phyloP scores from a whole-genome alignment of 2,329 filamentous ascomycete species.

The Talaromyces amestolkiae region DNA sequence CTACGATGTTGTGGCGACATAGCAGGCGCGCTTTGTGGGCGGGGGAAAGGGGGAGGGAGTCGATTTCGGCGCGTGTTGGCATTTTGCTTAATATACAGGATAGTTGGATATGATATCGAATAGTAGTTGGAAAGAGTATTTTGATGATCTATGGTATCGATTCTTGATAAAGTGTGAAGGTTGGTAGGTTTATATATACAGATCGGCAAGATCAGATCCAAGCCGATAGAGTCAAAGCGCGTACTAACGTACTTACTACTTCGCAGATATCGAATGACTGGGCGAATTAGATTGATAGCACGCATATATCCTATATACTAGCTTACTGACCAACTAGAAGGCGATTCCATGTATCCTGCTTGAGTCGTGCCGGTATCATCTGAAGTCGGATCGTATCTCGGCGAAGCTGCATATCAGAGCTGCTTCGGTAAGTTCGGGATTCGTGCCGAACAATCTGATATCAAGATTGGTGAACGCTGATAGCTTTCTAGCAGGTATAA shows the following conservation, averaged over 20 bases:
- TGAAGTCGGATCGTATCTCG: not conserved
- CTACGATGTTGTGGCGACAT: constrained; percentile 43
- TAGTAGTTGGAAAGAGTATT: not conserved
- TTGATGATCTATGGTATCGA: not conserved
- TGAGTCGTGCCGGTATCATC: not conserved
- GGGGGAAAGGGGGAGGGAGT: constrained; percentile 20
- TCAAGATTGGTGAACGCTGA: not conserved
- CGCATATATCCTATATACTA: not conserved
- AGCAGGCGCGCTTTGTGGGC: constrained; percentile 45
- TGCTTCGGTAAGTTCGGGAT: not conserved
- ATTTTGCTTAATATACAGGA: not conserved
- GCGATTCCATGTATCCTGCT: not conserved
- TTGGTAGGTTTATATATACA: not conserved
- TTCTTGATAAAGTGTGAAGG: too few relatives aligned
- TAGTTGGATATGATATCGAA: not conserved
- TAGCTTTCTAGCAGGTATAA: not conserved
- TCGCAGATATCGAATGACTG: not conserved
- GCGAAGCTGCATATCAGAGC: not conserved
- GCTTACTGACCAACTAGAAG: not conserved
- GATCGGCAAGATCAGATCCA: constrained; percentile 1
- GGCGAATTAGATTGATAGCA: not conserved
- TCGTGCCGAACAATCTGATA: not conserved
- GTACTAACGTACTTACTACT: not conserved
- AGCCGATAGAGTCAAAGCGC: not conserved
- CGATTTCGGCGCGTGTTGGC: constrained; percentile 7